Base-by-base conservation (phyloP, 164 flowering plant species). In the Magnolia changhungtana region DNA sequence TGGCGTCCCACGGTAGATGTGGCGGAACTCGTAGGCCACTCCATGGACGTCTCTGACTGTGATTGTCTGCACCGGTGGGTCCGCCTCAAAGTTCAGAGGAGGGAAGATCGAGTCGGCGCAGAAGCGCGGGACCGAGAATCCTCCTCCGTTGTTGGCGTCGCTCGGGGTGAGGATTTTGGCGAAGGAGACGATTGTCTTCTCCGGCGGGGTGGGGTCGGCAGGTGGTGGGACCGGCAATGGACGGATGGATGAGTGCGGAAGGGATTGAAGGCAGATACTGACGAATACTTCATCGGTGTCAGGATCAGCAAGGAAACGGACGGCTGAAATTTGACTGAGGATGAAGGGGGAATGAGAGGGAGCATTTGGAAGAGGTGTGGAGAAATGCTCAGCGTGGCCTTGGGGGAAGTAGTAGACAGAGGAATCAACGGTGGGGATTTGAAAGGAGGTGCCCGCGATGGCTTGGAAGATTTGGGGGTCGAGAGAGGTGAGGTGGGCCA, bases 141-240 rank as follows among this genome's bases (percentile, higher is more conserved):
- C 98, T 0, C 98, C 98, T 16, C 98, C 98, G 27, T 91, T 93
- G 75, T 91, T 93, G 4, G 96, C 96, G 71, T 93, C 98, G 0
- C 90, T 86, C 8, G 88, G 87, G 1, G 95, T 91, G 55, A 93
- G 78, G 10, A 87, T 74, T 90, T 93, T 93, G 9, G 88, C 83
- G 55, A 85, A 90, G 49, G 90, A 74, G 7, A 77, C 79, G n/a
- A 89, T 73, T 72, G 72, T 84, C 61, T 1, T 16, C 83, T 4
- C n/a, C 79, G 7, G 29, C 73, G 10, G 7, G 77, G 2, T 37
- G 31, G 21, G 29, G 16, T 45, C 77, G 24, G n/a, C 23, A 14
- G 19, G 21, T 78, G 0, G 10, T 76, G 0, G 9, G 71, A 4
- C 4, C 59, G 45, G 20, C 69, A 4, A 24, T 24, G 29, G 14